Evolutionary conservation across 129 eudicot species (phyloP).

Genomic region (Tagetes erecta): DNA sequence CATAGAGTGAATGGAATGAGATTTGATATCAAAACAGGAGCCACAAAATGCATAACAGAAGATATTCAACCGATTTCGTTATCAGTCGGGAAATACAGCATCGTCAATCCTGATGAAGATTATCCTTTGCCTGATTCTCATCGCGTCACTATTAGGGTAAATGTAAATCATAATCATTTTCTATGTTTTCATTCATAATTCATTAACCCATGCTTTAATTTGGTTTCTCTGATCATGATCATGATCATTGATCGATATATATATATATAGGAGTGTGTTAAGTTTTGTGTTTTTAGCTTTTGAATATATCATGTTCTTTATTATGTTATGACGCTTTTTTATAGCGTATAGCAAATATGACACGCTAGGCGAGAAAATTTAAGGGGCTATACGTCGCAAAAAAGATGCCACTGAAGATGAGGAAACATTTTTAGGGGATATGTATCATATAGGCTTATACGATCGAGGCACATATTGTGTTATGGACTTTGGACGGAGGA

Average conservation of each 20-base stretch:
- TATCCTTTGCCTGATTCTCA: constrained; percentile 58
- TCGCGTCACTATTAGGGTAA: constrained; percentile 58
- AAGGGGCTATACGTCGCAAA: too few relatives aligned
- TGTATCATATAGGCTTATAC: too few relatives aligned
- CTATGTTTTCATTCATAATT: neutral
- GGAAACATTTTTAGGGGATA: too few relatives aligned
- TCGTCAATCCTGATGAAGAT: constrained; percentile 48
- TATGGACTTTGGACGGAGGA: neutral
- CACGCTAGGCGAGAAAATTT: too few relatives aligned
- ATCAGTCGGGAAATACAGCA: constrained; percentile 62
- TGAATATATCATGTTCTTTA: too few relatives aligned
- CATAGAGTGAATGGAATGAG: constrained; percentile 43
- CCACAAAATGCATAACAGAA: constrained; percentile 64
- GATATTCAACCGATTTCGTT: constrained; percentile 51
- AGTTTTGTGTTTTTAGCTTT: neutral
- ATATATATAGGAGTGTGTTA: neutral
- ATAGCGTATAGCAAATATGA: too few relatives aligned
- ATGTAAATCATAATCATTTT: neutral
- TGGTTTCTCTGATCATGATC: neutral
- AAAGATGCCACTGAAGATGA: too few relatives aligned
- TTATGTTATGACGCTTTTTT: too few relatives aligned
- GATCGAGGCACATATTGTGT: neutral
- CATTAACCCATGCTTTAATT: neutral
- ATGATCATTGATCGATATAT: neutral
- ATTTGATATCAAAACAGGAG: constrained; percentile 67